Conservation (phyloP, 176 grass and related monocot genomes). For the Avena atlantica region DNA sequence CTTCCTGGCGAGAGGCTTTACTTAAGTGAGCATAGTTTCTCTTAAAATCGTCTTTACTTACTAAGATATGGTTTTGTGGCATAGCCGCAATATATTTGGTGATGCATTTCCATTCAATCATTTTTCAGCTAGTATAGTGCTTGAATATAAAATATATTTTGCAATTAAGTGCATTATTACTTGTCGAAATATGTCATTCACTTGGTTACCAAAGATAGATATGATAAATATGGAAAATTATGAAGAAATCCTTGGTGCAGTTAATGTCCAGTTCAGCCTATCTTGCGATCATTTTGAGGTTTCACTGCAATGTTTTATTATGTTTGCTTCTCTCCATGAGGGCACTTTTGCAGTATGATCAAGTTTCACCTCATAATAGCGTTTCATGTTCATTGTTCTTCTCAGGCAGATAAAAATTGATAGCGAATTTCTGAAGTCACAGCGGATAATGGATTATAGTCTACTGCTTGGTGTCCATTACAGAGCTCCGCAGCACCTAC, state of each 20-base stretch:
- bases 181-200: not conserved
- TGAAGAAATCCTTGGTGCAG: not conserved
- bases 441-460: constrained; percentile 99
- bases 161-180: not conserved
- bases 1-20: constrained; percentile 94
- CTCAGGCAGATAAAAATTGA: constrained; percentile 92
- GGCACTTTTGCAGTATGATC: constrained; percentile 1
- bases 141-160: not conserved
- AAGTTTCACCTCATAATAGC: constrained; percentile 23
- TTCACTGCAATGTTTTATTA: not conserved
- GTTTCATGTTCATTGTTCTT: constrained; percentile 4
- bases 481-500: constrained; percentile 87
- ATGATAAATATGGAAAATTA: not conserved
- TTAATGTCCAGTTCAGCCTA: not conserved
- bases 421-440: constrained; percentile 78
- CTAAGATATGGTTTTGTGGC: constrained; percentile 26
- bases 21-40: constrained; percentile 69
- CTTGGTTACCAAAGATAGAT: not conserved
- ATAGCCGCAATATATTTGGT: constrained; percentile 7
- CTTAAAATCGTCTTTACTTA: not conserved
- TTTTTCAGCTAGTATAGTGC: not conserved
- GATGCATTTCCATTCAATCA: not conserved
- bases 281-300: not conserved
- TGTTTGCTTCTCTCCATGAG: not conserved
- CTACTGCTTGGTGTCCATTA: constrained; percentile 96